Conservation (phyloP, 1,139 yeast species). For the Hanseniaspora uvarum region DNA sequence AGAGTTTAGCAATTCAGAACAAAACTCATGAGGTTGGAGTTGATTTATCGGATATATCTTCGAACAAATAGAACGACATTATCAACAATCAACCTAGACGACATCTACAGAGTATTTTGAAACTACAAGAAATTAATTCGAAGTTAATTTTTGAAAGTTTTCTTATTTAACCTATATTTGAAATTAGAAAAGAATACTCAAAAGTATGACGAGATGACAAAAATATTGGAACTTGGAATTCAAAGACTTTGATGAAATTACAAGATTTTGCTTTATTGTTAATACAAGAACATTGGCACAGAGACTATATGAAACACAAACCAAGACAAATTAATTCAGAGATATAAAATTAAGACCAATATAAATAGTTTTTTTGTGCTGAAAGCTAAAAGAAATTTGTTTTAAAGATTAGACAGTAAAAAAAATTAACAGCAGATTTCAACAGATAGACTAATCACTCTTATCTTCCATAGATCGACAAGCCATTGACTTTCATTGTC, state of each 20-base stretch:
- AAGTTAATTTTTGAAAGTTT: no score
- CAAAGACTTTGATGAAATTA: slow-evolving; percentile 21
- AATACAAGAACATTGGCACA: not conserved
- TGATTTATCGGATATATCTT: not conserved
- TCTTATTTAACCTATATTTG: slow-evolving; percentile 23
- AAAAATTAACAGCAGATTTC: no score
- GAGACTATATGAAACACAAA: no score
- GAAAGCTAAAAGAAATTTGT: no score
- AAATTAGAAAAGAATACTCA: slow-evolving; percentile 25
- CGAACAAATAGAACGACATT: slow-evolving; percentile 20
- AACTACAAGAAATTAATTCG: slow-evolving; percentile 25
- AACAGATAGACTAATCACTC: no score
- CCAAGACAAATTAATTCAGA: no score
- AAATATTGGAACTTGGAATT: slow-evolving; percentile 25
- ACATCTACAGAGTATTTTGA: slow-evolving; percentile 24
- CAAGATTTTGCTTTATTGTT: not conserved
- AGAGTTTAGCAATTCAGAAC: slow-evolving; percentile 17
- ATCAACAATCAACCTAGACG: slow-evolving; percentile 23
- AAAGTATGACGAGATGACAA: slow-evolving; percentile 24
- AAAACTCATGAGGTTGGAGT: slow-evolving; percentile 18
- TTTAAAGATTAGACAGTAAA: no score
- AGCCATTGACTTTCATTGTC: no score
- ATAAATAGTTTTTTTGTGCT: not conserved
- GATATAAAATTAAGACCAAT: no score
- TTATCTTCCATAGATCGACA: no score